Base-by-base conservation (phyloP, 257 asterid species). In the Euphrasia confusa region DNA sequence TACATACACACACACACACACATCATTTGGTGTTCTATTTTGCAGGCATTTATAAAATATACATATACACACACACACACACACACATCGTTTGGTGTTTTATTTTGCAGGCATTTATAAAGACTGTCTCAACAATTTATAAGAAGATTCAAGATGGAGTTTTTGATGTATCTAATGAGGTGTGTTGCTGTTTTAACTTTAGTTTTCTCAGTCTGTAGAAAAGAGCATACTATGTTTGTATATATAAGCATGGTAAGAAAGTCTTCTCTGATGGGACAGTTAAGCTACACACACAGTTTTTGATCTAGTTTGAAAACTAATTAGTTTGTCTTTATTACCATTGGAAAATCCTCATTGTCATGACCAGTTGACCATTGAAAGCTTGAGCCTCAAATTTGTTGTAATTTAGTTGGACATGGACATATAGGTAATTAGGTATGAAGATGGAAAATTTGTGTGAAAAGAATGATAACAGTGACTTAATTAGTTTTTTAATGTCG, bases 81-180 rank as follows among this genome's bases (percentile, higher is more conserved):
- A 44, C 24, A 21, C 24, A 21, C 24, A 21, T 21, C 24, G 24
- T 44, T 3, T 44, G 45, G 3, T 32, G 42, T 54, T 61, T 17
- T 62, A 9, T 61, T 71, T 68, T 63, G 39, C 78, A 89, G 97
- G 91, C 97, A 58, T 86, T 89, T 58, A 84, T 84, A 69, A 86
- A 80, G 73, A 89, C 97, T 24, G 88, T 95, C 10, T 70, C 84
- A 70, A 75, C 87, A 35, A 89, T 89, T 67, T 83, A 84, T 54
- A 83, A 80, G 87, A 89, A 84, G 77, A 89, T 89, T 70, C 86
- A 79, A 69, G 89, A 86, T 62, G 97, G 97, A 62, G 87, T 77
- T 50, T 86, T 89, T 61, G 94, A 84, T 60, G 84, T 86, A 54
- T 82, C 95, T 58, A 80, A 89, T 64, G 95, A 89, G 96, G 96